Percentiles rank a stretch among this genome's conserved stretches.
These are phyloP conservation scores for Leptomonas seymouri DNA, from an alignment of 208 protist species.

Conservation along the genomic window DNA sequence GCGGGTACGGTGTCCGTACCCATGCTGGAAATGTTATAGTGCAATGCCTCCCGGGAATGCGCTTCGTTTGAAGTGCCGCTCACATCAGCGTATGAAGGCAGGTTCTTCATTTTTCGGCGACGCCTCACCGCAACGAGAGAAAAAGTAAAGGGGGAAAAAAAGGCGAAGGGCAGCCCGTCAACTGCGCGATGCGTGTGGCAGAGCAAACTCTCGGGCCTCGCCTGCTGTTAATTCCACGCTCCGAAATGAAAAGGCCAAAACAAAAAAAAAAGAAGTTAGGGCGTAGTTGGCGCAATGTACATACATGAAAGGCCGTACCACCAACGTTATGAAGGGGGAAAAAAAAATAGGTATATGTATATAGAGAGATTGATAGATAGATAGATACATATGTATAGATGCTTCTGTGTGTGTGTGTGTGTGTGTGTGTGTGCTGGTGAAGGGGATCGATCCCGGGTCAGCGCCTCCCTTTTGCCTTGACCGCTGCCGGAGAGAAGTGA, in stretches of 20 bases:
- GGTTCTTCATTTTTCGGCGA: neutral
- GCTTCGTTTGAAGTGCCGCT: neutral
- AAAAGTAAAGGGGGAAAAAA: too few relatives aligned
- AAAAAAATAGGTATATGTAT: neutral
- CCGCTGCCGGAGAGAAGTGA: too few relatives aligned
- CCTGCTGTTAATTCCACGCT: too few relatives aligned
- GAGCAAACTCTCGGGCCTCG: too few relatives aligned
- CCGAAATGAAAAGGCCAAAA: neutral
- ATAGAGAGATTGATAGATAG: neutral
- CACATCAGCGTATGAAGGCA: neutral
- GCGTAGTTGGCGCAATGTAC: too few relatives aligned
- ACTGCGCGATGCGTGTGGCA: too few relatives aligned
- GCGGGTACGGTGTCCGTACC: neutral
- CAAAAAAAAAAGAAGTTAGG: conserved; percentile 2
- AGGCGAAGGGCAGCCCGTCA: too few relatives aligned
- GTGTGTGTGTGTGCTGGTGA: too few relatives aligned
- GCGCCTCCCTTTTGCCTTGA: too few relatives aligned
- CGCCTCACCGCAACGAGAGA: too few relatives aligned
- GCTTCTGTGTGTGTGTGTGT: neutral
- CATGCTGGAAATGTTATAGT: neutral
- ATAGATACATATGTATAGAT: neutral
- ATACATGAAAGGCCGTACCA: too few relatives aligned
- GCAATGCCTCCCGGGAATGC: neutral
- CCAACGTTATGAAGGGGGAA: neutral
- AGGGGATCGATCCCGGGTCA: too few relatives aligned